Evolutionary conservation across 2,329 filamentous ascomycete species (phyloP), one percentile per base, ranked within the genome.

Genomic region (Clarireedia monteithiana): DNA sequence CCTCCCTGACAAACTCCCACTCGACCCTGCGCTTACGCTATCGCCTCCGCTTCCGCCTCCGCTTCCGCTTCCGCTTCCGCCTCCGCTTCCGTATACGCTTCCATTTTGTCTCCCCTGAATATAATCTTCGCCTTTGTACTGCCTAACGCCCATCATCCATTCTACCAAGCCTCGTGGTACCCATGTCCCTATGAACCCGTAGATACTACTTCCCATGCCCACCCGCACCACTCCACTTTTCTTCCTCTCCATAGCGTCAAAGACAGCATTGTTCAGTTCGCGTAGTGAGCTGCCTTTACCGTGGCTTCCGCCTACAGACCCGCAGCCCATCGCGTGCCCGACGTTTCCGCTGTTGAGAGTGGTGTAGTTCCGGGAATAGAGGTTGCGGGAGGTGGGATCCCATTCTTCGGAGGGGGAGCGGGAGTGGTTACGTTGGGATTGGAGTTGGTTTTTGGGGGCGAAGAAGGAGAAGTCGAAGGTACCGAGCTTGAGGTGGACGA

Each of bases 401-500:
- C 87, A 90, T 23, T 50, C 47, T 12, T 30, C 24, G 39, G 44
- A 36, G 12, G 50, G 46, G 26, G 53, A 50, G 27, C 79, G 26
- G 23, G 17, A 26, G 15, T 24, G 23, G 44, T 20, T 20, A 4
- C 20, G 71, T 9, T 75, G 48, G 2, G 62, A 65, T 30, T 50
- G 48, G 6, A 62, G 57, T 26, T 72, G 64, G 44, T 67, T 46
- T 70, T 74, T 56, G 70, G 78, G 79, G 2, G 78, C 78, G 71
- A 85, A 84, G 60, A 84, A 78, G 6, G 84, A 83, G 64, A 92
- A 84, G 71, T 97, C 92, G 69, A 99, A 90, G 23, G 89, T 91
- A 57, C 94, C 94, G 1, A 97, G 83, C 71, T 92, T 90, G 69
- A 99, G 79, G 68, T 96, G 90, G 1, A 88, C 87, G 20, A 96